These are phyloP conservation scores for Amanita inopinata DNA, from an alignment of 768 basidiomycete species.

Conservation along the genomic window DNA sequence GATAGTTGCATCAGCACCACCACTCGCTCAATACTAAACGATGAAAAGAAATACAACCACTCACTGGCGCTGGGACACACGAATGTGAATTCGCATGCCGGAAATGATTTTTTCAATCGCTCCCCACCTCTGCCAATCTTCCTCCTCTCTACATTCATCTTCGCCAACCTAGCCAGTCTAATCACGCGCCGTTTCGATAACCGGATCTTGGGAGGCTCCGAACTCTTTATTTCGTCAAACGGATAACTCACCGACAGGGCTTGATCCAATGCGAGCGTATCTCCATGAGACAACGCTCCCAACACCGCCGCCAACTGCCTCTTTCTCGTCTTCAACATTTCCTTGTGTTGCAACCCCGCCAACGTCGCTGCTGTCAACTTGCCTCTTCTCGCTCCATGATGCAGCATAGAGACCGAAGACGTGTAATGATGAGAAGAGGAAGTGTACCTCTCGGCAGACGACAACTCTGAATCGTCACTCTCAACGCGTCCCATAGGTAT, in stretches of 20 bases:
- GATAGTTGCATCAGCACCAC: slow-evolving; percentile 3
- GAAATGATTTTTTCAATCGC: slow-evolving; percentile 22
- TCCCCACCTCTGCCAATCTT: not conserved
- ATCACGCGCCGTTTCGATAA: slow-evolving; percentile 46
- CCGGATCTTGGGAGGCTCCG: slow-evolving; percentile 28
- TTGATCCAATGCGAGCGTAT: slow-evolving; percentile 69
- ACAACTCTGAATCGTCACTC: slow-evolving; percentile 14
- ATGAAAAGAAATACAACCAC: slow-evolving; percentile 29
- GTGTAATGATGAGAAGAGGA: not conserved
- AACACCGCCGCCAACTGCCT: slow-evolving; percentile 64
- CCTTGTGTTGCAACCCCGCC: slow-evolving; percentile 69
- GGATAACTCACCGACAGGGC: slow-evolving; percentile 50
- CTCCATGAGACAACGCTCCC: slow-evolving; percentile 54
- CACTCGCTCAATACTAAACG: slow-evolving; percentile 13
- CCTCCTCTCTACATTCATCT: slow-evolving; percentile 27
- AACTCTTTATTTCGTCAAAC: slow-evolving; percentile 13
- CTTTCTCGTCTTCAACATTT: slow-evolving; percentile 57
- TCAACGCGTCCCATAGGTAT: slow-evolving; percentile 17
- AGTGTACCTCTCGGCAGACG: not conserved
- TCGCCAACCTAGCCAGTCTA: slow-evolving; percentile 37
- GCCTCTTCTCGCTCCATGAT: slow-evolving; percentile 22
- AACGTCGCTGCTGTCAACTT: slow-evolving; percentile 51
- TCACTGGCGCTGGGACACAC: slow-evolving; percentile 59
- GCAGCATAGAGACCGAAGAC: slow-evolving; percentile 11
- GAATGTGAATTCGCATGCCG: slow-evolving; percentile 49